Conservation (phyloP, 2,329 filamentous ascomycete species). For the Geosmithia putterillii region DNA sequence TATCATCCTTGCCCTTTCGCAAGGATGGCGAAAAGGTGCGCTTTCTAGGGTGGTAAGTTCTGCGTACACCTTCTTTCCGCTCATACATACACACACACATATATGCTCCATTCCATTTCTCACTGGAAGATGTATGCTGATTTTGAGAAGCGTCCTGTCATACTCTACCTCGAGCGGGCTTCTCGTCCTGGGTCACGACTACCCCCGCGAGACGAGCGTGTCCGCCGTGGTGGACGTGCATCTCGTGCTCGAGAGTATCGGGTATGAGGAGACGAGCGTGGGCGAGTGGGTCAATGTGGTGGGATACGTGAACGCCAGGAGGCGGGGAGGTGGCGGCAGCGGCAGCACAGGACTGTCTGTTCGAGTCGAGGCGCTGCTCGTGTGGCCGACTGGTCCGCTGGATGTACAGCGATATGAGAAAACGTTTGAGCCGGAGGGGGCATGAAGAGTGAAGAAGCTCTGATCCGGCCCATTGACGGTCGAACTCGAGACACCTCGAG, state of each 20-base stretch:
- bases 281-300: constrained; percentile 88
- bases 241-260: constrained; percentile 55
- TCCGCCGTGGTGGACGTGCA: constrained; percentile 56
- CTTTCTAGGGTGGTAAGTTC: constrained; percentile 77
- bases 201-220: constrained; percentile 33
- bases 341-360: constrained; percentile 7
- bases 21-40: constrained; percentile 66
- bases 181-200: constrained; percentile 57
- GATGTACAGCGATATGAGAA: constrained; percentile 60
- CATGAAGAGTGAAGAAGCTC: background rate
- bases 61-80: constrained; percentile 1
- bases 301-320: constrained; percentile 47
- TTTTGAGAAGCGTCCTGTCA: constrained; percentile 28
- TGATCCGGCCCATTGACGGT: too few relatives aligned
- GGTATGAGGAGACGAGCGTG: constrained; percentile 48
- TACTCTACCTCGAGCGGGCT: constrained; percentile 43
- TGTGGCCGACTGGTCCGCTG: constrained; percentile 68
- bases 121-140: background rate
- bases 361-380: constrained; percentile 58
- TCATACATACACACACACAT: too few relatives aligned
- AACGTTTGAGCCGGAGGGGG: constrained; percentile 23
- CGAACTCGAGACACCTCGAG: too few relatives aligned
- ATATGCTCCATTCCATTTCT: background rate
- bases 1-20: constrained; percentile 43
- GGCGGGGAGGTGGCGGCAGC: background rate